These are phyloP conservation scores for Osmozyma mogii DNA, from an alignment of 805 yeast genomes.

Conservation along the genomic window DNA sequence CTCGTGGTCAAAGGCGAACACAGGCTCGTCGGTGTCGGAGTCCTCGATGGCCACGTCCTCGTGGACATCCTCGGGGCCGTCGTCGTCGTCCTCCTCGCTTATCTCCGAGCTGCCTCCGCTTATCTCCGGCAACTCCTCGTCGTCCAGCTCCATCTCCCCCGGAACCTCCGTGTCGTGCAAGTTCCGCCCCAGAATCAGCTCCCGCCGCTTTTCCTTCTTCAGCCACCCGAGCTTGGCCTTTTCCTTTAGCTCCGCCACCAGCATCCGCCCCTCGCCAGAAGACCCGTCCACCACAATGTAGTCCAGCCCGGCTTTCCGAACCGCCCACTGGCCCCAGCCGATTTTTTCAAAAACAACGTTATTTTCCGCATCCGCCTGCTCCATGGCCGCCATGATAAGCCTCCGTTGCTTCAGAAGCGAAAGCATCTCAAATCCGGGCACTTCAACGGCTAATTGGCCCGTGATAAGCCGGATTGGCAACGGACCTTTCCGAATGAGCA, in stretches of 20 bases:
- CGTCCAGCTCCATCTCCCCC: slow-evolving; percentile 18
- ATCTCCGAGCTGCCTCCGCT: slow-evolving; percentile 11
- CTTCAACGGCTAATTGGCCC: slow-evolving; percentile 62
- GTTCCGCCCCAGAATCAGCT: slow-evolving; percentile 28
- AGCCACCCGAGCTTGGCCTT: slow-evolving; percentile 35
- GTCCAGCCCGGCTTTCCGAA: slow-evolving; percentile 44
- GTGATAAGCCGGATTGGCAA: slow-evolving; percentile 87
- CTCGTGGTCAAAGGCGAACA: slow-evolving; percentile 23
- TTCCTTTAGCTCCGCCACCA: slow-evolving; percentile 26
- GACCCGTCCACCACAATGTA: slow-evolving; percentile 40
- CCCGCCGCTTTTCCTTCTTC: slow-evolving; percentile 21
- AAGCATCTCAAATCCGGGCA: slow-evolving; percentile 70
- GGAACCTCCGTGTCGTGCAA: slow-evolving; percentile 43
- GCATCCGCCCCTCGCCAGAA: slow-evolving; percentile 18
- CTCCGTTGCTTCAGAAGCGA: slow-evolving; percentile 86
- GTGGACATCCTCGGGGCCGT: slow-evolving; percentile 20
- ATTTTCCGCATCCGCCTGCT: slow-evolving; percentile 54
- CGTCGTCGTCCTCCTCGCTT: slow-evolving; percentile 25
- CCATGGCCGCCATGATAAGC: slow-evolving; percentile 82
- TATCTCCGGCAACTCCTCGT: background rate
- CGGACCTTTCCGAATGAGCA: slow-evolving; percentile 72
- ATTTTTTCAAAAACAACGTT: slow-evolving; percentile 79
- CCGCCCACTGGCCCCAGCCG: slow-evolving; percentile 99
- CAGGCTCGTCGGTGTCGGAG: slow-evolving; percentile 17
- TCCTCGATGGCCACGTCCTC: slow-evolving; percentile 22